Conservation (phyloP, 768 basidiomycete genomes). For the Lactifluus rugatus region DNA sequence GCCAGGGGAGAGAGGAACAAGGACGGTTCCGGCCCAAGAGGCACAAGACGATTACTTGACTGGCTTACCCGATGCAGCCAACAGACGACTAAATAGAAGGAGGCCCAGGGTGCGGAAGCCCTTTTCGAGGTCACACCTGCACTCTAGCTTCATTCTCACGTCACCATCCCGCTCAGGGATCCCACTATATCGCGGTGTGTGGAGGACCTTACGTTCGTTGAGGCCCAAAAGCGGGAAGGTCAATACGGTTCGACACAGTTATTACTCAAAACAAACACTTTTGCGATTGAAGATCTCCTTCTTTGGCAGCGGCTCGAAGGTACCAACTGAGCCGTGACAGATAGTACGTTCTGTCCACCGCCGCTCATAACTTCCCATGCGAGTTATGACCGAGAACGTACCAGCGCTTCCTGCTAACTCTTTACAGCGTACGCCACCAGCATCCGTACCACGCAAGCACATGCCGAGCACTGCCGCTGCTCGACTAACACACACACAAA, state of each 20-base stretch:
- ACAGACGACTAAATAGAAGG: conserved; percentile 14
- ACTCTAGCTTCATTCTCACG: conserved; percentile 6
- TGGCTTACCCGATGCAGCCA: conserved; percentile 13
- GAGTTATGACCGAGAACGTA: conserved; percentile 14
- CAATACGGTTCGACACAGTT: no score
- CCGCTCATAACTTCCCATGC: conserved; percentile 7
- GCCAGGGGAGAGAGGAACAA: conserved; percentile 4
- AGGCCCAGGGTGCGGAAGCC: not conserved
- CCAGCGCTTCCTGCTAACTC: not conserved
- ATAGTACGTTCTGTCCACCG: conserved; percentile 9
- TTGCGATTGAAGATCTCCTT: not conserved
- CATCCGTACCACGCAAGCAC: not conserved
- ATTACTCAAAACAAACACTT: not conserved
- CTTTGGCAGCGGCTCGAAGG: not conserved
- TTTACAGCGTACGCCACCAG: conserved; percentile 4
- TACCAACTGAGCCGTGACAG: not conserved
- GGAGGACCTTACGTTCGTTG: no score
- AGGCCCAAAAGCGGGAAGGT: no score
- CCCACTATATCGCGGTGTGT: no score
- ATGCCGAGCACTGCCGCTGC: not conserved
- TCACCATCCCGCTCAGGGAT: not conserved
- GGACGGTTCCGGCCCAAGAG: conserved; percentile 4
- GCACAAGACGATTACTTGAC: conserved; percentile 12
- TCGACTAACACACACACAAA: not conserved
- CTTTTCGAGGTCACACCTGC: conserved; percentile 12